Evolutionary conservation across 2,329 filamentous ascomycete species (phyloP).

Genomic region (Colletotrichum navitas): DNA sequence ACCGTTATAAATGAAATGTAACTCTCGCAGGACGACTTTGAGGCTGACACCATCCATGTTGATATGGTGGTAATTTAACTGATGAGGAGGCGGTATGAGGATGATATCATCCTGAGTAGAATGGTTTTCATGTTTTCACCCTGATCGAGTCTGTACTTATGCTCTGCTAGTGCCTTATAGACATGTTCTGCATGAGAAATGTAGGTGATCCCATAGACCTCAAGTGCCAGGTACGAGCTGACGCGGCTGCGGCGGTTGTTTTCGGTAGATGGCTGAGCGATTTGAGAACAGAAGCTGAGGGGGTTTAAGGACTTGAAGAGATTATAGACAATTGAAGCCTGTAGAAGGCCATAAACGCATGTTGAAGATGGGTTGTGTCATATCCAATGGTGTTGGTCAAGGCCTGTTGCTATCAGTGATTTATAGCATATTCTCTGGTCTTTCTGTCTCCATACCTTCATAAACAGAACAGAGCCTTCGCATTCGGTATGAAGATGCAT

Average conservation of each 20-base stretch:
- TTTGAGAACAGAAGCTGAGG: background rate
- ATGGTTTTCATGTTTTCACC: slow-evolving; percentile 10
- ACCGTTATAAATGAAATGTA: background rate
- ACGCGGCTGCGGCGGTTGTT: background rate
- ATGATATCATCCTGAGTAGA: background rate
- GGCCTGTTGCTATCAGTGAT: too few species aligned
- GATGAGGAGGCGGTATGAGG: background rate
- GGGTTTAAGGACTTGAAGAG: background rate
- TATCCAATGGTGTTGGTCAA: too few species aligned
- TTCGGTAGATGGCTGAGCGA: slow-evolving; percentile 2
- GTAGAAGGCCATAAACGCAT: background rate
- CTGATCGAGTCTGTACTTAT: background rate
- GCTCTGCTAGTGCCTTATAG: background rate
- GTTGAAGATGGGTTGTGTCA: too few species aligned
- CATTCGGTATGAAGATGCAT: too few species aligned
- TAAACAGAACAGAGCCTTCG: too few species aligned
- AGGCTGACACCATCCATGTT: slow-evolving; percentile 18
- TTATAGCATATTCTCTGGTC: too few species aligned
- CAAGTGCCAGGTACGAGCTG: background rate
- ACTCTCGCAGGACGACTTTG: background rate
- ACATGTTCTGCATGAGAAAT: background rate
- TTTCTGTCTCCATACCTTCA: too few species aligned
- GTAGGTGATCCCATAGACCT: background rate
- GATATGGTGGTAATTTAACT: slow-evolving; percentile 8
- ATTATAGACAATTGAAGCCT: background rate